These are phyloP conservation scores for Phytophthora meadii DNA, from an alignment of 352 stramenopile species.

Conservation along the genomic window DNA sequence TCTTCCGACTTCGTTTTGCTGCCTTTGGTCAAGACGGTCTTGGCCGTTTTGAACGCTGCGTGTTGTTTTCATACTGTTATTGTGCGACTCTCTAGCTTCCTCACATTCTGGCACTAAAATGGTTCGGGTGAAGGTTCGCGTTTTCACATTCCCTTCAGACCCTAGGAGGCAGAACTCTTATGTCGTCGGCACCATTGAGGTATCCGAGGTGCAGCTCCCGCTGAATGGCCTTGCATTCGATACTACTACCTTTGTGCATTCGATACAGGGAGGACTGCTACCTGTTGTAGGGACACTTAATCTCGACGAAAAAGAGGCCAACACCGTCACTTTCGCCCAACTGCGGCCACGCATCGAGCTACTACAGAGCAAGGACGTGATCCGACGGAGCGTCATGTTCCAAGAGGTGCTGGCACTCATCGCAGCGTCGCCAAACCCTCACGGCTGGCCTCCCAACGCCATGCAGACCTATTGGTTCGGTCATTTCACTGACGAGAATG, in stretches of 20 bases:
- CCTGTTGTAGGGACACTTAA: slow-evolving; percentile 71
- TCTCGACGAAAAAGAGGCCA: slow-evolving; percentile 65
- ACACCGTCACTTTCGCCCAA: slow-evolving; percentile 66
- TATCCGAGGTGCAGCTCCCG: slow-evolving; percentile 9
- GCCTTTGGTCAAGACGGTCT: background rate
- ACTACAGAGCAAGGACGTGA: slow-evolving; percentile 66
- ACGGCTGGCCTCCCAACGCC: slow-evolving; percentile 65
- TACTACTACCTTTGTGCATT: too few species aligned
- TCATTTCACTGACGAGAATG: slow-evolving; percentile 55
- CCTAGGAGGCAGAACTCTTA: slow-evolving; percentile 79
- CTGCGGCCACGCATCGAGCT: slow-evolving; percentile 74
- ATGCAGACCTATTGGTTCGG: slow-evolving; percentile 85
- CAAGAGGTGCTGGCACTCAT: slow-evolving; percentile 80
- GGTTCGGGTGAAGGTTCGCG: slow-evolving; percentile 67
- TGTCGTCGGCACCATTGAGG: slow-evolving; percentile 73
- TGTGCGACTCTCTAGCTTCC: background rate
- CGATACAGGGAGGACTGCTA: slow-evolving; percentile 55
- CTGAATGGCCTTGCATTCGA: background rate
- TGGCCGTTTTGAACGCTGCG: too few species aligned
- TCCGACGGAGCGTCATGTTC: slow-evolving; percentile 74
- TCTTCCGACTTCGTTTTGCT: background rate
- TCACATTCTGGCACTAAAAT: slow-evolving; percentile 9
- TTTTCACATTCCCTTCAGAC: slow-evolving; percentile 81
- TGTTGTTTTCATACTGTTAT: too few species aligned
- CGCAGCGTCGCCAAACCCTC: slow-evolving; percentile 61